These are phyloP conservation scores for Podaxis carcinomalis DNA, from an alignment of 768 basidiomycete genomes.

Conservation along the genomic window DNA sequence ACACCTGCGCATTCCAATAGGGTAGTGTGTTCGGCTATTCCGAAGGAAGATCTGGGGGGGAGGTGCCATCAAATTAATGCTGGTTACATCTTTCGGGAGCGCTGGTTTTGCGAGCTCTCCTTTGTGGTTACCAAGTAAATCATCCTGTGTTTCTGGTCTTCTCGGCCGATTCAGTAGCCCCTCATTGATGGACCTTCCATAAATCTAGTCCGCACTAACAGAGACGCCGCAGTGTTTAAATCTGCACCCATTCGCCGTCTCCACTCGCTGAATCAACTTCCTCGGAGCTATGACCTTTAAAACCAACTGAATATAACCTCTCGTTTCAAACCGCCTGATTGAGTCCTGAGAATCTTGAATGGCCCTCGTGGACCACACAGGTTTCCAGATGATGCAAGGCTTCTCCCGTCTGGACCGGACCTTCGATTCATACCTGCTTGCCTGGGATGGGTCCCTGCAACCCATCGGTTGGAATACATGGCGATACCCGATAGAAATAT, in stretches of 20 bases:
- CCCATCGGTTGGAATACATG: background rate
- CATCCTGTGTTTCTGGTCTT: background rate
- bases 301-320: background rate
- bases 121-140: conserved; percentile 4
- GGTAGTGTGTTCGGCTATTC: background rate
- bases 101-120: conserved; percentile 2
- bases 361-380: background rate
- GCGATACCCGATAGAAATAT: background rate
- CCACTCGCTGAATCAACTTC: background rate
- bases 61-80: background rate
- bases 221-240: background rate
- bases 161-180: background rate
- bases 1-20: background rate
- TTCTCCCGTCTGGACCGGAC: conserved; percentile 3
- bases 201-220: conserved; percentile 4
- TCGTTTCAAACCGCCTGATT: background rate
- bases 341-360: background rate
- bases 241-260: background rate
- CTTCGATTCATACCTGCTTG: background rate
- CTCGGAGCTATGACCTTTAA: background rate
- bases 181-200: background rate
- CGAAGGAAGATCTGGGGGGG: background rate
- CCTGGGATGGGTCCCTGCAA: background rate
- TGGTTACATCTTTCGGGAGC: background rate
- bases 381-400: background rate